phyloP scores from a whole-genome alignment of 2,329 filamentous ascomycete genomes.

The Akanthomyces dipterigenus region DNA sequence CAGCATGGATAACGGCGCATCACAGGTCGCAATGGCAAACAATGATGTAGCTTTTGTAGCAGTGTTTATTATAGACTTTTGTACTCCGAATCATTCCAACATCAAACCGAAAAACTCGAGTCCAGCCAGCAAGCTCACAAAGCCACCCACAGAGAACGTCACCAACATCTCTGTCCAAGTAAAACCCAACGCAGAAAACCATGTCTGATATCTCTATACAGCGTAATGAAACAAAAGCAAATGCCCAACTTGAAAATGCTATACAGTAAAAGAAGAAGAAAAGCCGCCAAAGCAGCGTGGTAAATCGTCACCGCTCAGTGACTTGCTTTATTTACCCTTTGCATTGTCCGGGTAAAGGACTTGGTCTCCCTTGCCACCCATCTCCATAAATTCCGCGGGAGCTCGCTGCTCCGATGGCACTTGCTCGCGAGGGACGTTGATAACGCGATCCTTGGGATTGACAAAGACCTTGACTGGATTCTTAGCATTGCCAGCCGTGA shows the following conservation, averaged over 20 bases:
- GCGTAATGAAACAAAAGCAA: not conserved
- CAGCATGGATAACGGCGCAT: not conserved
- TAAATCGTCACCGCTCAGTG: not conserved
- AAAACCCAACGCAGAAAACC: not conserved
- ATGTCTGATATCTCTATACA: conserved; percentile 10
- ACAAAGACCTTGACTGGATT: conserved; percentile 65
- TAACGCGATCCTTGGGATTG: conserved; percentile 52
- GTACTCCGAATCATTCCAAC: conserved; percentile 4
- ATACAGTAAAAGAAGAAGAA: not conserved
- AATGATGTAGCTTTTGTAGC: not conserved
- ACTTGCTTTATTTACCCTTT: conserved; percentile 17
- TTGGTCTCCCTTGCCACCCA: conserved; percentile 83
- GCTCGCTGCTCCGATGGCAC: conserved; percentile 61
- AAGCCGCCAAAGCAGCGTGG: not conserved
- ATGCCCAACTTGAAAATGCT: not conserved
- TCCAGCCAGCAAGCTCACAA: not conserved
- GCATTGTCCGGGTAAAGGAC: conserved; percentile 62
- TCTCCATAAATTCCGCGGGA: conserved; percentile 70
- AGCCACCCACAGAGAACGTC: not conserved
- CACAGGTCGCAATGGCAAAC: not conserved
- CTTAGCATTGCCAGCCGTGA: conserved; percentile 51
- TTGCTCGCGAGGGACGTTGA: conserved; percentile 46
- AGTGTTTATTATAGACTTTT: conserved; percentile 6
- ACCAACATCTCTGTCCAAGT: not conserved
- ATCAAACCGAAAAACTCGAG: not conserved